Evolutionary conservation across 139 green algal species (phyloP), one percentile per base, ranked within the genome.

Genomic region (Chlorella sorokiniana): DNA sequence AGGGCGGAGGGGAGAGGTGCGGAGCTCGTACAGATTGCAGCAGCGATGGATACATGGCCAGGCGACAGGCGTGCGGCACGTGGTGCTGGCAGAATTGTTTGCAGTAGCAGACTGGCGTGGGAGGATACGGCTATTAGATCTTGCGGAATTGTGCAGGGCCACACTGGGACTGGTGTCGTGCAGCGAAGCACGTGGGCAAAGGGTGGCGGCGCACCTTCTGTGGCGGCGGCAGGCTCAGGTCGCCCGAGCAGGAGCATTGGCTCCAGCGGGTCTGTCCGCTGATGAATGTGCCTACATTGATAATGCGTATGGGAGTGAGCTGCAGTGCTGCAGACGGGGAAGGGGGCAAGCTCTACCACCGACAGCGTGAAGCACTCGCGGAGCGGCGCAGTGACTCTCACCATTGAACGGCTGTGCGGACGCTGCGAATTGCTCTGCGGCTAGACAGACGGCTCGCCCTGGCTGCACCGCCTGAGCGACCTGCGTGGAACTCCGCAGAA

Each of bases 221-320:
- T 31, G 75, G 75, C 40, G 75, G 75, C 56, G 75, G 75, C 59
- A 81, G 40, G 59, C 59, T 81, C 10, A 81, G 27, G 59, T 81
- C 75, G 75, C 75, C 75, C 1, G 59, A 61, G 75, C 75, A 81
- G 59, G 75, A 70, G 59, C 75, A 81, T 33, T 81, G 75, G 75
- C 59, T 81, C 59, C 56, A 81, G 11, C 75, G 59, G n/a, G 10
- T 37, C n/a, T 54, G 73, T 14, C 10, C 25, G 4, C 31, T 33
- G 29, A 8, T 45, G 64, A 45, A 62, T 2, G 27, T 27, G 16
- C 11, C 44, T 61, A 14, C 18, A 27, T 11, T 52, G 70, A 22
- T 20, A 0, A 18, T 2, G 4, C n/a, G 70, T 22, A 33, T 44
- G 44, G 6, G 1, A 74, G 33, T 8, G 64, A 48, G 25, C 25